Base-by-base conservation (phyloP, 2,329 filamentous ascomycete species). In the Aplosporella prunicola region DNA sequence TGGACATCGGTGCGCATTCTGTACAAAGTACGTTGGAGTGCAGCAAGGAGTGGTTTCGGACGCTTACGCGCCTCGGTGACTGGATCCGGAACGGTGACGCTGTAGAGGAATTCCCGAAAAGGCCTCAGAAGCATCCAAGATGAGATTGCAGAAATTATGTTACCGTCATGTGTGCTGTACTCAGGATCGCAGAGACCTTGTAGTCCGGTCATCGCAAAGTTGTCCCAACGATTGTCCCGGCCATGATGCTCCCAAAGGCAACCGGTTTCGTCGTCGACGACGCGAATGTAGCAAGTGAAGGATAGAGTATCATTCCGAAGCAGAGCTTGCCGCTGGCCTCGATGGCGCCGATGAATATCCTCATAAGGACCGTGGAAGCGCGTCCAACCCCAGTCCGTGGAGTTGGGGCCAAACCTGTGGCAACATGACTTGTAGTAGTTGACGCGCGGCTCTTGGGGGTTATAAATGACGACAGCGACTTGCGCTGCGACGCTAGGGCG, bases 331-430 rank as follows among this genome's bases (percentile, higher is more conserved):
- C 73, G 68, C 48, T 78, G 71, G 20, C 67, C 66, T 37, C 68
- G 70, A 41, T 69, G 65, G n/a, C 76, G 71, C 22, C 62, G 55
- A 34, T 74, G 67, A 33, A 79, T 73, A 29, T 76, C 65, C 42
- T 72, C 69, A 57, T 71, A 72, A 4, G 72, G 71, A 5, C 68
- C 69, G 46, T 72, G 68, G 51, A 77, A 79, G 41, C 74, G 69
- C 22, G 72, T 74, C 74, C 74, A 79, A 2, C 76, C 76, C 68
- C 74, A 78, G 46, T 80, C 76, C 9, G 74, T 56, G 27, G 71
- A 73, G 35, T 69, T 62, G 20, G 66, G 64, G 46, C 70, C 71
- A 55, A 76, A 80, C 39, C 75, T 72, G 51, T 78, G 74, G 31
- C 68, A 63, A 27, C 72, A 74, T 9, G 67, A 70, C 38, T 71